Base-by-base conservation (phyloP, 805 yeast species). In the baker's yeast (Saccharomyces cerevisiae) region DNA sequence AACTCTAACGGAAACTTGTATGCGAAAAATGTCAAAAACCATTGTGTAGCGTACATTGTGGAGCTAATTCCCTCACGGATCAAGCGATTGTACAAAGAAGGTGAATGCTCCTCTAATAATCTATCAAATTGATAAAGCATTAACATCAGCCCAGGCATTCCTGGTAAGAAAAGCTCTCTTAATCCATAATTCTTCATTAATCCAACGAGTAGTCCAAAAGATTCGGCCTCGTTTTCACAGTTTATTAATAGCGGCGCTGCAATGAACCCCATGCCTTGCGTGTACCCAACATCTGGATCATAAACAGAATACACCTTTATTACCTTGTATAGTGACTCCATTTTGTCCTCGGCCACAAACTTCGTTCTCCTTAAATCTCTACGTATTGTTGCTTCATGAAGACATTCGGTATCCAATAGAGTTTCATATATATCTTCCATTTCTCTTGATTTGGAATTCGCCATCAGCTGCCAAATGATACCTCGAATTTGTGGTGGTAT, bases 201-300 rank as follows among this genome's bases (percentile, higher is more conserved):
- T 49, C 82, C 83, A 14, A 85, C 88, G 48, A 92, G 74, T 61
- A 91, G 69, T 56, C 94, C 83, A 71, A 92, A 92, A 3, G 96
- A 83, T 67, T 92, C 97, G 48, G 85, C 77, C 59, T 91, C 96
- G 6, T 67, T 56, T 32, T 66, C 63, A 47, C 89, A 80, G 61
- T 88, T 88, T 74, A 91, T 76, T 48, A 90, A 73, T 49, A 94
- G 70, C 2, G 99, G 97, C 5, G 89, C 89, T 0, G 88, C 81
- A 47, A 94, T 81, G 65, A 94, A 94, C 1, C 96, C 96, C 97
- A 94, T 90, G 6, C 99, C 98, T 70, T 94, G 99, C 1, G 97
- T 94, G 65, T 94, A 94, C 0, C 99, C 99, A 51, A 94, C 97
- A 51, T 91, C 97, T 1, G 87, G 83, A 68, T 94, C 98, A 67